These are phyloP conservation scores for Gentiana dahurica DNA, from an alignment of 257 asterid genomes.

Conservation along the genomic window DNA sequence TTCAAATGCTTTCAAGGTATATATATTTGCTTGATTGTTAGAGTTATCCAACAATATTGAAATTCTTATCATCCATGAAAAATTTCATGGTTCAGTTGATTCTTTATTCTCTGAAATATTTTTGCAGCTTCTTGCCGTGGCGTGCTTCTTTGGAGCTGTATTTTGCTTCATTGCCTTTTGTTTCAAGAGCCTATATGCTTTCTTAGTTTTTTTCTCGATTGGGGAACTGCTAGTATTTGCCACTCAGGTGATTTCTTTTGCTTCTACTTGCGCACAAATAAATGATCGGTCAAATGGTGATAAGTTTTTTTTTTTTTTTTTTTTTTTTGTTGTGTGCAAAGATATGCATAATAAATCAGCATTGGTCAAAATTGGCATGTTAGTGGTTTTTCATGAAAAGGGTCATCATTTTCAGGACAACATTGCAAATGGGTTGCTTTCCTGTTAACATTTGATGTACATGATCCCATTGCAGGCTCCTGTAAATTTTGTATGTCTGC, in stretches of 20 bases:
- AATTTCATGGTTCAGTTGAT: no score
- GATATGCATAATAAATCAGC: no score
- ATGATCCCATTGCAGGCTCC: slow-evolving; percentile 49
- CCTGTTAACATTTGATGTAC: neutral
- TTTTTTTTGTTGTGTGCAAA: no score
- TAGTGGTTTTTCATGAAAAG: no score
- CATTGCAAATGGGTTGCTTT: neutral
- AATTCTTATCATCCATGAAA: no score
- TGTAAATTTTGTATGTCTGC: slow-evolving; percentile 80
- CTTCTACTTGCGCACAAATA: neutral
- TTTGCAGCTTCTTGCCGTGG: slow-evolving; percentile 64
- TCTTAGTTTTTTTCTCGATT: slow-evolving; percentile 53
- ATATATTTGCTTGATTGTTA: neutral
- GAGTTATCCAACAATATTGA: no score
- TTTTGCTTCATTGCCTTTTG: slow-evolving; percentile 88
- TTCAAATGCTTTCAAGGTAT: slow-evolving; percentile 81
- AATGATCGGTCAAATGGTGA: neutral
- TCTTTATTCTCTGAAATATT: neutral
- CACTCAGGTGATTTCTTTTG: slow-evolving; percentile 52
- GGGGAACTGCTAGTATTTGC: slow-evolving; percentile 65
- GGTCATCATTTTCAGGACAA: neutral
- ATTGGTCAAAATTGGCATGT: no score
- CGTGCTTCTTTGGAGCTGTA: slow-evolving; percentile 54
- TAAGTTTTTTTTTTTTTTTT: no score
- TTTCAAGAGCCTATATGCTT: slow-evolving; percentile 54